Evolutionary conservation across 371 early-diverging fungal species (phyloP).

Genomic region (Mucor mucedo): DNA sequence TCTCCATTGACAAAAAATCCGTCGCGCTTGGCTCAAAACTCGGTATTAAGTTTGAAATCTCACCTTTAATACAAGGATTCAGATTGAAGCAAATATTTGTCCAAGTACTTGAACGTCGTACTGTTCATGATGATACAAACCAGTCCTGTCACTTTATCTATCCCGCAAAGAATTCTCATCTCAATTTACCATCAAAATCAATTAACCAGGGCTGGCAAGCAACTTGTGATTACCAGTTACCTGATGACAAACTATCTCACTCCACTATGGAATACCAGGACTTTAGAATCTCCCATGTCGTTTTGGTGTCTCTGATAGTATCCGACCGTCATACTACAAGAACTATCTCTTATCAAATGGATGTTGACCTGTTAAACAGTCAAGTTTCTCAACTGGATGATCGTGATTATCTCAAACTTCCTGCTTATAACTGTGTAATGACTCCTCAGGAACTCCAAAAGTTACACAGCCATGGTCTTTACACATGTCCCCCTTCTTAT

Average conservation of each 20-base stretch:
- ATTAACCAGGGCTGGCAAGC: slow-evolving; percentile 10
- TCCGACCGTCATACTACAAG: slow-evolving; percentile 11
- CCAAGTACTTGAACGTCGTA: slow-evolving; percentile 29
- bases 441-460: slow-evolving; percentile 22
- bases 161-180: slow-evolving; percentile 8
- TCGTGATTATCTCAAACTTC: slow-evolving; percentile 12
- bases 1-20: slow-evolving; percentile 28
- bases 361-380: slow-evolving; percentile 20
- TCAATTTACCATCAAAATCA: slow-evolving; percentile 5
- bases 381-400: slow-evolving; percentile 12
- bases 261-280: slow-evolving; percentile 17
- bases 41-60: slow-evolving; percentile 28
- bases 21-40: slow-evolving; percentile 23
- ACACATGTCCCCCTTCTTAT: slow-evolving; percentile 19
- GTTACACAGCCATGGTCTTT: slow-evolving; percentile 12
- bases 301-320: slow-evolving; percentile 20
- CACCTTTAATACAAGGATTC: slow-evolving; percentile 19
- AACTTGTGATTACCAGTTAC: slow-evolving; percentile 15
- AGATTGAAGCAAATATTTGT: slow-evolving; percentile 27
- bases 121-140: neutral
- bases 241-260: slow-evolving; percentile 14
- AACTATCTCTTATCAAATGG: slow-evolving; percentile 24
- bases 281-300: slow-evolving; percentile 16
- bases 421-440: slow-evolving; percentile 19
- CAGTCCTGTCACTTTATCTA: slow-evolving; percentile 24